Evolutionary conservation across 2,329 filamentous ascomycete genomes (phyloP), one percentile per base, ranked within the genome.

Genomic region (Tolypocladium tropicale): DNA sequence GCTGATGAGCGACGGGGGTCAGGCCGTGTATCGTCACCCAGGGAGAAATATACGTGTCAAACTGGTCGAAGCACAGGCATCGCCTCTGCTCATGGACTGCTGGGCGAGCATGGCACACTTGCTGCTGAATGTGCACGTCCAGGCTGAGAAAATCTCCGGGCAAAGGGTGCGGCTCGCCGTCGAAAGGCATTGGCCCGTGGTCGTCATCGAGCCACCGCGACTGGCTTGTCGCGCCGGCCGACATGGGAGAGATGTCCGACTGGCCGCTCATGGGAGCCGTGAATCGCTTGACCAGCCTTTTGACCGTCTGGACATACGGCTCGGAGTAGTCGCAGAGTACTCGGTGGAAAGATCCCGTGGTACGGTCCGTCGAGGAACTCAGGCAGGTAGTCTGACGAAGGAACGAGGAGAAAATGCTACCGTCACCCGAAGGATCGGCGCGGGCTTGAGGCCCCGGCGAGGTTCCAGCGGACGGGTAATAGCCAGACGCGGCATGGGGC

Each of bases 91-190:
- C 39, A 39, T 72, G 69, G 2, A 65, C 60, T 18, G 61, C 60
- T 1, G 57, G 53, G 3, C 58, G 59, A 0, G 56, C 51, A 18
- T 61, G 54, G 48, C 68, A 72, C 11, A 46, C 49, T 1, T 60
- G 49, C n/a, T 59, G 57, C 4, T 53, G 37, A 11, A 62, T 39
- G 4, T 65, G 58, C 0, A 61, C 49, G 14, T 66, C 65, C 21
- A 73, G 59, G n/a, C 63, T 69, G 7, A 82, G 65, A 39, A 79
- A 78, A 59, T 82, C 78, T 23, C 79, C 78, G 0, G 80, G 76
- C 5, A 82, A 62, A 5, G 74, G 69, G 39, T 63, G 63, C 4
- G 67, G 68, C 1, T 58, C 53, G 28, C 55, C 58, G 7, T 58
- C 54, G 7, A 64, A 58, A 7, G 48, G 43, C 0, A 53, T 57